Evolutionary conservation across 108 stramenopile species (phyloP).

Genomic region (Chaetoceros muelleri): DNA sequence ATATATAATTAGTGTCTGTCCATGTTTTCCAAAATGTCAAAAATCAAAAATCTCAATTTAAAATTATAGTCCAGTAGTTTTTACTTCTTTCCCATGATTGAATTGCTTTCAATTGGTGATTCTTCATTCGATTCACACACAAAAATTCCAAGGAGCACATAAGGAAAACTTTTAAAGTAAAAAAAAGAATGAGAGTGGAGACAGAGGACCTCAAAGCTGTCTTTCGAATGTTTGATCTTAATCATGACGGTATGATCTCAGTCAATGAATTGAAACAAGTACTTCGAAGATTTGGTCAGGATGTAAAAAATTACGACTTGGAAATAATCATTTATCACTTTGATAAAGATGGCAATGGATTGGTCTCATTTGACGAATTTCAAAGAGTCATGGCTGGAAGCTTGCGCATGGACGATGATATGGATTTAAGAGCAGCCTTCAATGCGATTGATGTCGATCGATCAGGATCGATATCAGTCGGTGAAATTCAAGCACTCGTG

Average conservation of each 20-base stretch:
- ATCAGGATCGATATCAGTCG: constrained; percentile 7
- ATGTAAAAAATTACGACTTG: neutral
- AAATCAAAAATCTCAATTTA: no score
- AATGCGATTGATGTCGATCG: constrained; percentile 4
- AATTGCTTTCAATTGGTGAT: no score
- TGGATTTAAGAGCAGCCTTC: constrained; percentile 2
- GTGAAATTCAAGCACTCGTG: neutral
- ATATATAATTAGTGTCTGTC: no score
- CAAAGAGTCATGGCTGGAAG: neutral
- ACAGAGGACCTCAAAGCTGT: neutral
- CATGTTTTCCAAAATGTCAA: no score
- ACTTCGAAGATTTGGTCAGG: neutral
- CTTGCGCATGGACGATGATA: neutral
- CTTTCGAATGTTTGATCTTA: neutral
- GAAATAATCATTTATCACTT: neutral
- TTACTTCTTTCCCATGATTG: no score
- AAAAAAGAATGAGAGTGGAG: neutral
- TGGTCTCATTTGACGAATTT: neutral
- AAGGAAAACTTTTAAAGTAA: no score
- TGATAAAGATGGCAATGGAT: neutral
- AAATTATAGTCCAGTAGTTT: no score
- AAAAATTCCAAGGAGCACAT: no score
- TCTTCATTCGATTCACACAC: no score
- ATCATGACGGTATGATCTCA: neutral
- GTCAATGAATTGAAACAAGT: neutral